phyloP scores from a whole-genome alignment of 2,329 filamentous ascomycete genomes.

The Fusarium liriodendri region DNA sequence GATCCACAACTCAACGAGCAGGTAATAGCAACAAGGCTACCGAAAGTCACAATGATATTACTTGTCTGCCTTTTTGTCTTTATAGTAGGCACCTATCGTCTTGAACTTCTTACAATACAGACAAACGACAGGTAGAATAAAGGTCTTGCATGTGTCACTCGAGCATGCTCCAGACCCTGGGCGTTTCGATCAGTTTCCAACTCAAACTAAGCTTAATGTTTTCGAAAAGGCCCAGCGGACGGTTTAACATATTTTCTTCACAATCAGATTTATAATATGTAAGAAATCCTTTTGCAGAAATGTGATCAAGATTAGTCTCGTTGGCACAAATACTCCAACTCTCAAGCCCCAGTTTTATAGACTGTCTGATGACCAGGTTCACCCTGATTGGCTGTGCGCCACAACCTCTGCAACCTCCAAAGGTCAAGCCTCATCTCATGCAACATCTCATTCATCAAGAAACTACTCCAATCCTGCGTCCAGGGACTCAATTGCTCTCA shows the following conservation, averaged over 20 bases:
- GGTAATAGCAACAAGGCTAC: background rate
- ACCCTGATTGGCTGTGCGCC: constrained; percentile 23
- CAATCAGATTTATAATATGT: background rate
- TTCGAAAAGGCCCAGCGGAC: background rate
- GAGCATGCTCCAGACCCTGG: background rate
- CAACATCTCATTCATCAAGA: constrained; percentile 5
- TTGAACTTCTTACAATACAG: background rate
- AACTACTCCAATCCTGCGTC: constrained; percentile 7
- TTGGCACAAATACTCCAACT: background rate
- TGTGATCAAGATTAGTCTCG: background rate
- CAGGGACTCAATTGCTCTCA: constrained; percentile 4
- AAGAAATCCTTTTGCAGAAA: background rate
- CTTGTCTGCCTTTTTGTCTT: background rate
- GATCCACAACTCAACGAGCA: background rate
- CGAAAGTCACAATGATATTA: background rate
- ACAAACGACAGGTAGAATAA: background rate
- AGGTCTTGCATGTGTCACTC: background rate
- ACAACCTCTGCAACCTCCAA: constrained; percentile 1
- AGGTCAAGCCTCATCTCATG: constrained; percentile 22
- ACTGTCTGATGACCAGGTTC: background rate
- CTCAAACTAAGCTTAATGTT: background rate
- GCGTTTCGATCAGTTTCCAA: background rate
- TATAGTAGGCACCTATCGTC: background rate
- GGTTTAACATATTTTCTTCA: background rate
- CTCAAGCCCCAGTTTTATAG: background rate